Percentiles rank a stretch among this genome's conserved stretches.
Conservation (phyloP, 139 green algal genomes). For the Picochlorum costavermella region DNA sequence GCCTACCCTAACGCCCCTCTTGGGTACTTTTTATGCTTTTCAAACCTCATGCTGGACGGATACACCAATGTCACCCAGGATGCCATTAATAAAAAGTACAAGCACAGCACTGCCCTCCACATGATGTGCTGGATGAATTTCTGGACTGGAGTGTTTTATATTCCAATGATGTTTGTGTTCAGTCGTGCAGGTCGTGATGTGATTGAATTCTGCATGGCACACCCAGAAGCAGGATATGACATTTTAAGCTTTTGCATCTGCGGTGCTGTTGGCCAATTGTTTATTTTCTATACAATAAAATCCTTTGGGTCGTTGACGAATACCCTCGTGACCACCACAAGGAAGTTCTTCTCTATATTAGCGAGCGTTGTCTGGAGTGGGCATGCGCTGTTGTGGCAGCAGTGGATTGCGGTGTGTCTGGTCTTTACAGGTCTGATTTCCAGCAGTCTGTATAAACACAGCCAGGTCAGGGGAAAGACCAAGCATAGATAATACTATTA, state of each 20-base stretch:
- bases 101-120: slow-evolving; percentile 45
- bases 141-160: slow-evolving; percentile 78
- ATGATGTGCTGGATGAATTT: slow-evolving; percentile 99
- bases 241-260: slow-evolving; percentile 88
- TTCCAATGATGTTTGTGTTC: slow-evolving; percentile 70
- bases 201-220: slow-evolving; percentile 58
- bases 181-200: slow-evolving; percentile 38
- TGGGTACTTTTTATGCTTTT: slow-evolving; percentile 81
- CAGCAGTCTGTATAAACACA: too few species aligned
- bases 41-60: slow-evolving; percentile 90
- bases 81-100: slow-evolving; percentile 65
- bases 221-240: slow-evolving; percentile 60
- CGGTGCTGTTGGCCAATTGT: slow-evolving; percentile 89
- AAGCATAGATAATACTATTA: slow-evolving; percentile 40
- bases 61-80: slow-evolving; percentile 54
- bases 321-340: slow-evolving; percentile 91
- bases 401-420: slow-evolving; percentile 84
- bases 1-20: slow-evolving; percentile 70
- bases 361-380: slow-evolving; percentile 57
- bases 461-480: slow-evolving; percentile 5
- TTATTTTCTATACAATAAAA: slow-evolving; percentile 96
- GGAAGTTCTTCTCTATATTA: slow-evolving; percentile 99
- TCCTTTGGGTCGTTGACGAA: slow-evolving; percentile 82
- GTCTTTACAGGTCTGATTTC: slow-evolving; percentile 83
- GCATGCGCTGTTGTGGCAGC: slow-evolving; percentile 65